Evolutionary conservation across 1,284 basidiomycete species (phyloP).

Genomic region (Leccinum proximum): DNA sequence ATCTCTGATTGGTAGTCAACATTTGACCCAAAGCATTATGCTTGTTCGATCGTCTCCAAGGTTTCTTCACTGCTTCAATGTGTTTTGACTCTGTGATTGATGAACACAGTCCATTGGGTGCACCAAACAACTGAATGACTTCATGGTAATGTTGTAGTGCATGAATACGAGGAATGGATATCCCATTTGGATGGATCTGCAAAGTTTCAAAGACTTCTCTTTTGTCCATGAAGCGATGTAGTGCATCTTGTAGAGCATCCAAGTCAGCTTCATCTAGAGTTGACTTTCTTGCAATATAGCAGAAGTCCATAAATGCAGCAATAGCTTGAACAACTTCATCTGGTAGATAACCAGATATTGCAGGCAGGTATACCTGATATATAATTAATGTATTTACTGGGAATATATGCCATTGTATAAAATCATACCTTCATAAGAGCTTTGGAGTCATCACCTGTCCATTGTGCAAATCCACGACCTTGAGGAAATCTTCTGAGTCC

Average conservation of each 20-base stretch:
- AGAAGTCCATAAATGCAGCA: slow-evolving; percentile 2
- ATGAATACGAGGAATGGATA: neutral
- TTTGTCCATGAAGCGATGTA: neutral
- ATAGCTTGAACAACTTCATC: slow-evolving; percentile 2
- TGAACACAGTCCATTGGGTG: neutral
- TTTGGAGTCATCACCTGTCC: neutral
- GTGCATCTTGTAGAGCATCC: neutral
- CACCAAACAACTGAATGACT: neutral
- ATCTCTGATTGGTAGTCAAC: neutral
- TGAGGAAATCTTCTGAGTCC: neutral
- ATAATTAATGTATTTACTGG: neutral
- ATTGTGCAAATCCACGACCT: neutral
- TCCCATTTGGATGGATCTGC: neutral
- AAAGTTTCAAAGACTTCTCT: neutral
- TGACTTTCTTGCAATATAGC: slow-evolving; percentile 3
- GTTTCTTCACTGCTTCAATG: neutral
- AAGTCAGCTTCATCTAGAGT: neutral
- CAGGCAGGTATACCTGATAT: neutral
- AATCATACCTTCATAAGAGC: neutral
- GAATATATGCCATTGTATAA: neutral
- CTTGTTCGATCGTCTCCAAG: neutral
- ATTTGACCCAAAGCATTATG: neutral
- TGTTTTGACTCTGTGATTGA: neutral
- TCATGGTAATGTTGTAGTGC: neutral
- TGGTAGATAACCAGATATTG: neutral